These are phyloP conservation scores for Pilasporangium apinafurcum DNA, from an alignment of 352 stramenopile genomes.

Conservation along the genomic window DNA sequence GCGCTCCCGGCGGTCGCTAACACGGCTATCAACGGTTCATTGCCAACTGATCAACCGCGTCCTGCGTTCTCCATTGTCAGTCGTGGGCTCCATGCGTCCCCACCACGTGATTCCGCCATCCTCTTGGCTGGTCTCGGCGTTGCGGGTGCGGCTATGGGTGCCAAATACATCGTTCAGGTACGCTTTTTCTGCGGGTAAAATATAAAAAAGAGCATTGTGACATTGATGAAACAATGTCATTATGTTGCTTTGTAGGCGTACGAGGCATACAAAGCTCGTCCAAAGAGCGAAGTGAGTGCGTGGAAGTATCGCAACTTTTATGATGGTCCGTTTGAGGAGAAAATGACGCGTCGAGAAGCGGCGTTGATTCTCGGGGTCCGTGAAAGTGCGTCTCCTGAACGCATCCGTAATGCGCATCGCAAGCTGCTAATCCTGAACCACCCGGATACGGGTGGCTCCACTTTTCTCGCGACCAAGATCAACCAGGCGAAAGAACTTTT, in stretches of 20 bases:
- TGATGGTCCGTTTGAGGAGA: slow-evolving; percentile 97
- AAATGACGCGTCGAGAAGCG: slow-evolving; percentile 98
- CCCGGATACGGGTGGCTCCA: slow-evolving; percentile 97
- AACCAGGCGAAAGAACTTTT: slow-evolving; percentile 99
- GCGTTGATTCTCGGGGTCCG: slow-evolving; percentile 97
- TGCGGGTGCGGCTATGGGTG: slow-evolving; percentile 55
- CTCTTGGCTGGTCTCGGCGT: slow-evolving; percentile 66
- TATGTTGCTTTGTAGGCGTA: slow-evolving; percentile 33
- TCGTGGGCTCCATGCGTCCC: slow-evolving; percentile 62
- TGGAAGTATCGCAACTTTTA: slow-evolving; percentile 90
- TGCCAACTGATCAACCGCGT: neutral
- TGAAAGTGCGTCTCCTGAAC: slow-evolving; percentile 92
- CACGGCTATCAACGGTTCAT: slow-evolving; percentile 4
- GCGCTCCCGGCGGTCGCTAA: neutral
- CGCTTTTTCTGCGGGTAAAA: neutral
- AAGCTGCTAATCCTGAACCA: slow-evolving; percentile 99
- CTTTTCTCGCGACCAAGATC: slow-evolving; percentile 98
- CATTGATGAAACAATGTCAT: neutral
- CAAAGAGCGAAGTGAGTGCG: slow-evolving; percentile 59
- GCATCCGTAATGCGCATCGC: slow-evolving; percentile 98
- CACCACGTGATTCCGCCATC: slow-evolving; percentile 49
- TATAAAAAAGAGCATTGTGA: neutral
- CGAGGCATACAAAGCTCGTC: slow-evolving; percentile 64
- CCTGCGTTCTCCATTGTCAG: too few species aligned
- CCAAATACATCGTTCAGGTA: slow-evolving; percentile 76